Percentiles rank a stretch among this genome's conserved stretches.
These are phyloP conservation scores for Calonectria honghensis DNA, from an alignment of 2,329 filamentous ascomycete genomes.

Conservation along the genomic window DNA sequence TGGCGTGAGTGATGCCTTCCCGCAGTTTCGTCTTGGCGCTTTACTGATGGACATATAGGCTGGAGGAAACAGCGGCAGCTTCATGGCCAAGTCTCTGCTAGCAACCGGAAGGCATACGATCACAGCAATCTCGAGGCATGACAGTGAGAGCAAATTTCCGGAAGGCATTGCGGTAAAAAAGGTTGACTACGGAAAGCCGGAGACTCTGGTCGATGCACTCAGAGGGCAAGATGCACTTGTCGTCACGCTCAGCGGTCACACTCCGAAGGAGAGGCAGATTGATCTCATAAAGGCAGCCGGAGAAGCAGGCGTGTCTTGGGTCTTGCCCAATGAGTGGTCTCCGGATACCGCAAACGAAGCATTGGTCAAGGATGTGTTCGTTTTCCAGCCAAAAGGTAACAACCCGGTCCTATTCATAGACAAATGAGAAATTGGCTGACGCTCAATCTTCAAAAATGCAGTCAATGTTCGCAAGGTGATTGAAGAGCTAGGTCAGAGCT, in stretches of 20 bases:
- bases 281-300: constrained; percentile 73
- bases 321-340: constrained; percentile 67
- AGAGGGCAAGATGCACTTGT: constrained; percentile 73
- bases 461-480: constrained; percentile 58
- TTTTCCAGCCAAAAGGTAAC: constrained; percentile 13
- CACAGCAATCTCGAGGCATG: constrained; percentile 69
- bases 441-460: background rate
- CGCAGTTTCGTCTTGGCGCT: background rate
- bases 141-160: constrained; percentile 64
- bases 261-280: constrained; percentile 65
- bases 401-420: too few relatives aligned
- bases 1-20: constrained; percentile 62
- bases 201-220: constrained; percentile 69
- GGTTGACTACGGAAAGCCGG: constrained; percentile 66
- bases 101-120: constrained; percentile 69
- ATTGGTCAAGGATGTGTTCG: constrained; percentile 55
- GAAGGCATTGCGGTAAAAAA: constrained; percentile 62
- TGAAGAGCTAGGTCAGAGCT: constrained; percentile 59
- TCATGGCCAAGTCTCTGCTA: constrained; percentile 64
- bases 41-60: constrained; percentile 57
- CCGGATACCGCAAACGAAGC: constrained; percentile 60
- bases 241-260: constrained; percentile 69
- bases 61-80: constrained; percentile 63
- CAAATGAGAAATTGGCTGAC: background rate
- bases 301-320: constrained; percentile 71